Conservation (phyloP, 495 filamentous ascomycete genomes). For the Hypomontagnella monticulosa region DNA sequence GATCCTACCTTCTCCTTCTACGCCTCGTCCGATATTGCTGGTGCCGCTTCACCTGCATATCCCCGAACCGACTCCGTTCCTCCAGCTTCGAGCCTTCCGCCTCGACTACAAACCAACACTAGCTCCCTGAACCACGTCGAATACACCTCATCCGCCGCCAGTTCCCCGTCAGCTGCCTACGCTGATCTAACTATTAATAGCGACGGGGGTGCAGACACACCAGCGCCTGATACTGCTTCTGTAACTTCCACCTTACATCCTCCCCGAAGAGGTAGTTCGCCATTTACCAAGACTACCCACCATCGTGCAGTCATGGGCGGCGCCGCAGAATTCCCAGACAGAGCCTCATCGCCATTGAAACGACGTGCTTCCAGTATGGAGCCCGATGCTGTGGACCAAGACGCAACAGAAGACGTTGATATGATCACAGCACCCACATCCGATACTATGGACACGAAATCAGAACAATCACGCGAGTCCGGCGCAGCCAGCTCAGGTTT, state of each 20-base stretch:
- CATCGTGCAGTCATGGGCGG: conserved; percentile 63
- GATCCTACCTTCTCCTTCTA: conserved; percentile 53
- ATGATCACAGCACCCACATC: conserved; percentile 52
- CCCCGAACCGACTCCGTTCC: conserved; percentile 68
- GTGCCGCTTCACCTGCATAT: conserved; percentile 62
- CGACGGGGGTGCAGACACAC: conserved; percentile 64
- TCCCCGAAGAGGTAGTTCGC: conserved; percentile 51
- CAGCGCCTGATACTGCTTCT: conserved; percentile 33
- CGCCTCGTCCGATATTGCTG: conserved; percentile 48
- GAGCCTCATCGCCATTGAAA: conserved; percentile 65
- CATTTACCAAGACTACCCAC: conserved; percentile 52
- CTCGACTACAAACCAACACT: conserved; percentile 55
- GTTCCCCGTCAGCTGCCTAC: conserved; percentile 77
- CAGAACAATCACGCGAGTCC: conserved; percentile 4
- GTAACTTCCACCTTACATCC: conserved; percentile 16
- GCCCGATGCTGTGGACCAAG: conserved; percentile 45
- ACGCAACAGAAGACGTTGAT: conserved; percentile 59
- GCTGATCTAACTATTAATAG: conserved; percentile 73
- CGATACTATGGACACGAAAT: conserved; percentile 30
- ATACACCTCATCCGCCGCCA: conserved; percentile 65
- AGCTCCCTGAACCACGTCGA: conserved; percentile 58
- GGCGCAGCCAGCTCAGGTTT: background rate
- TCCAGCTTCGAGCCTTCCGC: conserved; percentile 57
- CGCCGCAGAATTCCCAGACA: conserved; percentile 58
- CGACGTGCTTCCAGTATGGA: conserved; percentile 65